Evolutionary conservation across 2,329 filamentous ascomycete species (phyloP).

Genomic region (Immersiporthe knoxdaviesiana): DNA sequence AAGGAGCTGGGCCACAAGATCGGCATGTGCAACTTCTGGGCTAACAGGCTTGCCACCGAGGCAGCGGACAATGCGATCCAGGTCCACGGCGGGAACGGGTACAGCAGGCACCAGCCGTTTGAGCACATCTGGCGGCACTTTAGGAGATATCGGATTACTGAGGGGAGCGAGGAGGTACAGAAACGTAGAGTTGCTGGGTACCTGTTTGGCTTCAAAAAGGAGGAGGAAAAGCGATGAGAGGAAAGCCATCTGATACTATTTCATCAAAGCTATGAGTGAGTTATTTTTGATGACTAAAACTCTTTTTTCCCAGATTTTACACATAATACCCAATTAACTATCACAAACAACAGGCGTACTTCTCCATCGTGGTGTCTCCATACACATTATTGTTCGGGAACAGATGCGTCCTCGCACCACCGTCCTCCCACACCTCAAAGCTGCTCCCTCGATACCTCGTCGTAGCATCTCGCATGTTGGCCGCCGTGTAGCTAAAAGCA

Average conservation of each 20-base stretch:
- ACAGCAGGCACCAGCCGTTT: constrained; percentile 61
- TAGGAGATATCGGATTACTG: constrained; percentile 64
- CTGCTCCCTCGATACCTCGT: constrained; percentile 42
- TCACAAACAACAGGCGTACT: constrained; percentile 41
- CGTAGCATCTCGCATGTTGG: constrained; percentile 39
- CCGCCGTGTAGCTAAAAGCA: constrained; percentile 39
- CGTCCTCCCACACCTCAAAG: constrained; percentile 36
- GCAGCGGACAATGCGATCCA: constrained; percentile 66
- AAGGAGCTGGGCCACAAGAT: constrained; percentile 63
- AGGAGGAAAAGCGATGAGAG: not conserved
- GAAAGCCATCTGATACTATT: not conserved
- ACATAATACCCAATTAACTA: not conserved
- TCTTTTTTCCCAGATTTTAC: not conserved
- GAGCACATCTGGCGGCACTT: constrained; percentile 70
- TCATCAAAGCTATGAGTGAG: not conserved
- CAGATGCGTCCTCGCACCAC: constrained; percentile 39
- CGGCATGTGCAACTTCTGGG: constrained; percentile 69
- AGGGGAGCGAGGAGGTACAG: constrained; percentile 68
- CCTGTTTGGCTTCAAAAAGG: constrained; percentile 39
- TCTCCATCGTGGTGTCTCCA: constrained; percentile 15
- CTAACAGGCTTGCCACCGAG: constrained; percentile 62
- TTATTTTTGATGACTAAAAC: not conserved
- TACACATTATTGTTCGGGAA: constrained; percentile 39
- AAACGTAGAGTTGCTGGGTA: constrained; percentile 67
- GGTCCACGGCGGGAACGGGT: constrained; percentile 63